Percentiles rank a stretch among this genome's conserved stretches.
Conservation (phyloP, 2,329 filamentous ascomycete species). For the Trematosphaeria pertusa region DNA sequence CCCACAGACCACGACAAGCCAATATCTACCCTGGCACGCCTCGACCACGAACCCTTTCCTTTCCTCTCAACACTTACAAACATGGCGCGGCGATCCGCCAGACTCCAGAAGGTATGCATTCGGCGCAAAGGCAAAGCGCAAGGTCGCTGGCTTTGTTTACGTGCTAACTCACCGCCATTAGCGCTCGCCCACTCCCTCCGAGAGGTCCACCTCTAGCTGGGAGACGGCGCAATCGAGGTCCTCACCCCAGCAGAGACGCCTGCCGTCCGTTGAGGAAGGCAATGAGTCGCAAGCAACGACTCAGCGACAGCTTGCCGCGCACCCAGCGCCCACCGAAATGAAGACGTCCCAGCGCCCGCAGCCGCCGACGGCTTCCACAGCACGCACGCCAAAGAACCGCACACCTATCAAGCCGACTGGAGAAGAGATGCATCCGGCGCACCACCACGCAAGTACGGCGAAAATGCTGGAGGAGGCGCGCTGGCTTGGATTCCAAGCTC, state of each 20-base stretch:
- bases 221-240: slow-evolving; percentile 33
- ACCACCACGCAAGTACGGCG: slow-evolving; percentile 75
- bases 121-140: not conserved
- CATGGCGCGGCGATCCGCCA: slow-evolving; percentile 47
- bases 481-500: slow-evolving; percentile 76
- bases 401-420: slow-evolving; percentile 73
- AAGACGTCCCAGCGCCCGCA: slow-evolving; percentile 57
- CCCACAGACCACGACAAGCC: slow-evolving; percentile 36
- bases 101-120: slow-evolving; percentile 44
- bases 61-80: slow-evolving; percentile 17
- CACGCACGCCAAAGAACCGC: slow-evolving; percentile 63
- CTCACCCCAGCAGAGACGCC: slow-evolving; percentile 26
- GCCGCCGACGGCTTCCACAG: slow-evolving; percentile 38
- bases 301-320: slow-evolving; percentile 27
- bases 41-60: slow-evolving; percentile 11
- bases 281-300: slow-evolving; percentile 28
- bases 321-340: slow-evolving; percentile 13
- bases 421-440: slow-evolving; percentile 91
- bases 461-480: slow-evolving; percentile 81
- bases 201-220: slow-evolving; percentile 32
- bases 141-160: slow-evolving; percentile 34
- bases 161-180: slow-evolving; percentile 31
- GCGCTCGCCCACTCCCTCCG: slow-evolving; percentile 35
- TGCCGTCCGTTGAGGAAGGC: slow-evolving; percentile 23
- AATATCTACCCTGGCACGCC: slow-evolving; percentile 14